Conservation (phyloP, 2,329 filamentous ascomycete species). For the Sporothrix phasma region DNA sequence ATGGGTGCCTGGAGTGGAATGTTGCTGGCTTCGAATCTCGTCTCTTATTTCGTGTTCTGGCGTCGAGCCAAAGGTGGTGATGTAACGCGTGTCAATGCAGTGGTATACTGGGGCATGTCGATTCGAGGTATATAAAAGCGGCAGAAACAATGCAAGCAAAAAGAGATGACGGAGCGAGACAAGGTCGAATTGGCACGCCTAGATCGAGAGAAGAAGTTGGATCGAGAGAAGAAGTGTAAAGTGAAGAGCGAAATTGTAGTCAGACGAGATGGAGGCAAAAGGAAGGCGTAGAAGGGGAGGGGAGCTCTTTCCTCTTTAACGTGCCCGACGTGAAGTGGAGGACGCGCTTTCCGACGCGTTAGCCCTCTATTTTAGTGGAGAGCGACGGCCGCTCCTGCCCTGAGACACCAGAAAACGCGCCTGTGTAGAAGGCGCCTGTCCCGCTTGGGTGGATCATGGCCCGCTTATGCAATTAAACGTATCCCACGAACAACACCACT, state of each 20-base stretch:
- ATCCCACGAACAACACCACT: background rate
- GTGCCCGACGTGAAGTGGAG: background rate
- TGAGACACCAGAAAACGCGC: conserved; percentile 9
- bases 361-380: conserved; percentile 6
- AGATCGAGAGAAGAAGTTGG: background rate
- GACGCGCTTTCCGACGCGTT: conserved; percentile 14
- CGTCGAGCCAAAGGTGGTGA: background rate
- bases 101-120: background rate
- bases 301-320: conserved; percentile 5
- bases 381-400: conserved; percentile 4
- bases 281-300: background rate
- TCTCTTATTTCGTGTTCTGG: background rate
- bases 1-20: background rate
- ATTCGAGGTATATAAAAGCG: background rate
- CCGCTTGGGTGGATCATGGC: background rate
- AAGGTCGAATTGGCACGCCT: background rate
- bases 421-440: background rate
- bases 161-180: background rate
- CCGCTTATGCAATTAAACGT: background rate
- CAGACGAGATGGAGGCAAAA: background rate
- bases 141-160: conserved; percentile 1
- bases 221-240: background rate
- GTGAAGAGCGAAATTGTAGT: background rate
- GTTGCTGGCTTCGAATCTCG: background rate
- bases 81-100: background rate